Conservation (phyloP, 2,329 filamentous ascomycete genomes). For the Monosporascus sp. region DNA sequence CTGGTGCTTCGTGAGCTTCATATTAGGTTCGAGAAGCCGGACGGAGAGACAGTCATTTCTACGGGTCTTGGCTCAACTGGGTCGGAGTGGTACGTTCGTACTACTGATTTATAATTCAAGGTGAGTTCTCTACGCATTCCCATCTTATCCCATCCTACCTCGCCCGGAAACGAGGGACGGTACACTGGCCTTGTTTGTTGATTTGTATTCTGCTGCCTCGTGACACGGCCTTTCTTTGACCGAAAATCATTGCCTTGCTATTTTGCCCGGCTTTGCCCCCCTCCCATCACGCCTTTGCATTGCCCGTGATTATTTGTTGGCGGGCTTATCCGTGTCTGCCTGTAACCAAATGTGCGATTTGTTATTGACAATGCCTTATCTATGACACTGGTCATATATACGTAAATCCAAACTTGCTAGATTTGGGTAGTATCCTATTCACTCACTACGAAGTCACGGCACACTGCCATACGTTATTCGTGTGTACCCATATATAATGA, state of each 20-base stretch:
- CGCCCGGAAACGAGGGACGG: background rate
- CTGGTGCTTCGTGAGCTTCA: no score
- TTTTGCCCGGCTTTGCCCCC: background rate
- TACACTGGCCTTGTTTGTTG: background rate
- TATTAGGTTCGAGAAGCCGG: no score
- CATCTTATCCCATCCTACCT: background rate
- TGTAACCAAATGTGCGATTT: conserved; percentile 8
- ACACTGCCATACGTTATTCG: background rate
- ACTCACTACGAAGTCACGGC: background rate
- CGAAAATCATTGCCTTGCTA: conserved; percentile 4
- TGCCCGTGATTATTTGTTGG: conserved; percentile 9
- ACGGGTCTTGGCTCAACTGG: no score
- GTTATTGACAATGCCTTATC: conserved; percentile 1
- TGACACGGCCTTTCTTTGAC: background rate
- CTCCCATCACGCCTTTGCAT: background rate
- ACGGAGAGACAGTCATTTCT: no score
- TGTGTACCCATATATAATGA: background rate
- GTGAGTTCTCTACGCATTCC: background rate
- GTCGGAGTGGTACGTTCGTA: background rate
- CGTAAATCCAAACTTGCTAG: background rate
- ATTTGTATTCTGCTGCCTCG: background rate
- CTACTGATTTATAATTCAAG: background rate
- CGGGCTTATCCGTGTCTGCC: conserved; percentile 11
- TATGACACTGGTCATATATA: background rate
- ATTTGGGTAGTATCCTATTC: background rate